Percentiles rank a stretch among this genome's conserved stretches.
These are phyloP conservation scores for Tuber calosporum DNA, from an alignment of 495 filamentous ascomycete genomes.

Conservation along the genomic window DNA sequence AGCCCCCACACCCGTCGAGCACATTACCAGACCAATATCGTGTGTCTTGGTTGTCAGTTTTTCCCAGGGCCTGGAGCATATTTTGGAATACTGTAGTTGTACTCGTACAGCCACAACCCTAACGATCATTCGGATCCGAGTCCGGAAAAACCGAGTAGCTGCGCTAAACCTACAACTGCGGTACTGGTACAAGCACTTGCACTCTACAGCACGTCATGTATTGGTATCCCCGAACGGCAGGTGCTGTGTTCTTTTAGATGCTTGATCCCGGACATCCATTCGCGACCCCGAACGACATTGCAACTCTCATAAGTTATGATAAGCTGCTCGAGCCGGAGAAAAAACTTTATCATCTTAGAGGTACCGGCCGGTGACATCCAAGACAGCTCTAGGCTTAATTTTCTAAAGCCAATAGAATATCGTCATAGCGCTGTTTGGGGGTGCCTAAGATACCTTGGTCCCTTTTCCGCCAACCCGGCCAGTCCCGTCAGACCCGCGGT, in stretches of 20 bases:
- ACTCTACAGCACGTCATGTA: not conserved
- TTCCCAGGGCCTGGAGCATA: not conserved
- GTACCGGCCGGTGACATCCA: not conserved
- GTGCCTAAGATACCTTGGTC: not conserved
- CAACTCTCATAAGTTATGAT: not conserved
- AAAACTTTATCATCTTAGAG: not conserved
- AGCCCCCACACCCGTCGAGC: not conserved
- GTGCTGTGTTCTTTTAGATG: not conserved
- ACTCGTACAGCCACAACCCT: not conserved
- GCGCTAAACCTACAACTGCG: not conserved
- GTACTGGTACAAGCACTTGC: too few species aligned
- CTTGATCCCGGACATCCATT: not conserved
- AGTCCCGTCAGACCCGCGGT: not conserved
- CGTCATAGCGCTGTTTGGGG: not conserved
- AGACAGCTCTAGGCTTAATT: not conserved
- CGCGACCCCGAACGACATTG: not conserved
- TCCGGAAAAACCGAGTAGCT: not conserved
- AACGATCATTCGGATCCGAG: conserved; percentile 2
- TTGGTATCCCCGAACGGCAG: not conserved
- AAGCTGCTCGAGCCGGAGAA: not conserved
- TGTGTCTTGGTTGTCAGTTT: not conserved
- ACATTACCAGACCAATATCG: not conserved
- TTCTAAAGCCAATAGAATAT: not conserved
- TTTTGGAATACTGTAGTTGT: not conserved
- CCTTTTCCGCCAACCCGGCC: not conserved